phyloP scores from a whole-genome alignment of 192 early-diverging fungal genomes.

The Backusella circina region DNA sequence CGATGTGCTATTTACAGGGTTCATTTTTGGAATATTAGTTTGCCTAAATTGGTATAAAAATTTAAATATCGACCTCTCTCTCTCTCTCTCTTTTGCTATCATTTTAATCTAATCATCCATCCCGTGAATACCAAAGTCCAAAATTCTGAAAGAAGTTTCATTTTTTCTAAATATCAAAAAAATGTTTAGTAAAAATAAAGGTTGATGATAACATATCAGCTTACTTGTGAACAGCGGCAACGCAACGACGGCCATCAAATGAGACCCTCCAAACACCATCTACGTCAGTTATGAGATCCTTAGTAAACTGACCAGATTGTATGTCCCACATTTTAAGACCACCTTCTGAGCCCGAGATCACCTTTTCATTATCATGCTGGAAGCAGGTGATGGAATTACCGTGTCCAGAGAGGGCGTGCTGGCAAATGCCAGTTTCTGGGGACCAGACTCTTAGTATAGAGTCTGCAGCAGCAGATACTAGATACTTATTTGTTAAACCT shows the following conservation, averaged over 20 bases:
- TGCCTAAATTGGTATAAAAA: not conserved
- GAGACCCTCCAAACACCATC: slow-evolving; percentile 91
- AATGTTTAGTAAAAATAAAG: not conserved
- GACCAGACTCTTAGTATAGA: slow-evolving; percentile 92
- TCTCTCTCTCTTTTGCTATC: not conserved
- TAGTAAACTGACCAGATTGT: slow-evolving; percentile 74
- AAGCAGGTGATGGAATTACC: slow-evolving; percentile 95
- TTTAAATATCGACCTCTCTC: not conserved
- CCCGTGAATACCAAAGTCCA: slow-evolving; percentile 65
- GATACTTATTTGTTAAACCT: slow-evolving; percentile 75
- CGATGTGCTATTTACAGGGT: not conserved
- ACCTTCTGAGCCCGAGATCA: slow-evolving; percentile 92
- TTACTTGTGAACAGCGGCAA: slow-evolving; percentile 70
- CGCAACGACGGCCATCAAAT: slow-evolving; percentile 86
- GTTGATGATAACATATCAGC: not conserved
- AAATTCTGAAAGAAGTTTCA: slow-evolving; percentile 75
- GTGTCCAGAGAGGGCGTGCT: slow-evolving; percentile 76
- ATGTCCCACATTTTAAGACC: slow-evolving; percentile 97
- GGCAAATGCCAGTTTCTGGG: slow-evolving; percentile 54
- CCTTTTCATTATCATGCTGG: slow-evolving; percentile 91
- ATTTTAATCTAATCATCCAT: not conserved
- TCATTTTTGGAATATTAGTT: slow-evolving; percentile 1
- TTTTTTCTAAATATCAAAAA: slow-evolving; percentile 26
- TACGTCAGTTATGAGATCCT: slow-evolving; percentile 80
- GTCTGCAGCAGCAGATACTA: slow-evolving; percentile 96